Percentiles rank a stretch among this genome's conserved stretches.
These are phyloP conservation scores for Penicillium psychrofluorescens DNA, from an alignment of 495 filamentous ascomycete genomes.

Conservation along the genomic window DNA sequence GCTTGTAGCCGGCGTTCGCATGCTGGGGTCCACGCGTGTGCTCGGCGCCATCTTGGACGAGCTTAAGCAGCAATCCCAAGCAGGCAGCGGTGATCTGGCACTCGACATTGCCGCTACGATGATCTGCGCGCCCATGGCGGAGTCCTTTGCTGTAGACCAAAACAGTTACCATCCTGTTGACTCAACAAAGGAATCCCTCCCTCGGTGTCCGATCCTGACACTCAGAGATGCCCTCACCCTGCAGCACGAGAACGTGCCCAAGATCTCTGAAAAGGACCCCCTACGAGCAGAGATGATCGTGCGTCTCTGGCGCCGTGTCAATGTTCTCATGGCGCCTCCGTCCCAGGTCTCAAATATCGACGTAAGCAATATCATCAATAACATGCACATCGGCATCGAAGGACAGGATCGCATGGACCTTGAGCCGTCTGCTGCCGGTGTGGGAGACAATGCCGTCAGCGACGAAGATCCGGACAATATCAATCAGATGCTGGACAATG, in stretches of 20 bases:
- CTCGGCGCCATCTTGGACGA: conserved; percentile 62
- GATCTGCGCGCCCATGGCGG: conserved; percentile 61
- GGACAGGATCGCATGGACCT: conserved; percentile 29
- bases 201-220: conserved; percentile 37
- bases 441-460: conserved; percentile 9
- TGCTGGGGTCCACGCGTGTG: conserved; percentile 61
- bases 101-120: conserved; percentile 70
- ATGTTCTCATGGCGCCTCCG: conserved; percentile 44
- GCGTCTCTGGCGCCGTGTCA: conserved; percentile 67
- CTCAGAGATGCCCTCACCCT: conserved; percentile 67
- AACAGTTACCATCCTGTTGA: conserved; percentile 30
- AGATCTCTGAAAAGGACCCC: conserved; percentile 53
- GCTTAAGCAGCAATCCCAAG: conserved; percentile 47
- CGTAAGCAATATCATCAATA: conserved; percentile 34
- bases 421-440: conserved; percentile 13
- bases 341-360: conserved; percentile 34
- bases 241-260: conserved; percentile 55
- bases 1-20: conserved; percentile 54
- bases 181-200: conserved; percentile 31
- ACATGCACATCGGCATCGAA: conserved; percentile 33
- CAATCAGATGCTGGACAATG: conserved; percentile 41
- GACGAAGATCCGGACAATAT: conserved; percentile 33
- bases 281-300: conserved; percentile 63
- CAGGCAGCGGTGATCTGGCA: conserved; percentile 51
- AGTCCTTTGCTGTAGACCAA: conserved; percentile 39